These are phyloP conservation scores for Mycena epipterygia DNA, from an alignment of 768 basidiomycete genomes.

Conservation along the genomic window DNA sequence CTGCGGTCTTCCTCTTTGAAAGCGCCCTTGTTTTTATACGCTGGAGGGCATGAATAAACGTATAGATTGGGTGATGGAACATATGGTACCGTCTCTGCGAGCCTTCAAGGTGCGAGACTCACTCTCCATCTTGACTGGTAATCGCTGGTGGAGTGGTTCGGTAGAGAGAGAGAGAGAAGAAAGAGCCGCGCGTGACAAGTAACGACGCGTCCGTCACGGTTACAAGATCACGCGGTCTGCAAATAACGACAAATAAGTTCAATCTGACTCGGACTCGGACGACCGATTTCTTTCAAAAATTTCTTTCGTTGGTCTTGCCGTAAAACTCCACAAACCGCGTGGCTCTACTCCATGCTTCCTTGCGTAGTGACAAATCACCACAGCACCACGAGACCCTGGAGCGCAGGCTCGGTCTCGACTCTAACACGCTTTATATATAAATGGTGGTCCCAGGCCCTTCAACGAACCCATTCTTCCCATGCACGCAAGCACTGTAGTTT, in stretches of 20 bases:
- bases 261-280: no score
- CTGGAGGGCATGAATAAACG: slow-evolving; percentile 61
- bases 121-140: slow-evolving; percentile 54
- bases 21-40: slow-evolving; percentile 92
- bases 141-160: slow-evolving; percentile 39
- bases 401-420: no score
- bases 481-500: background rate
- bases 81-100: slow-evolving; percentile 75
- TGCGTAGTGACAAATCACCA: no score
- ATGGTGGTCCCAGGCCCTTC: background rate
- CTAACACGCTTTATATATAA: background rate
- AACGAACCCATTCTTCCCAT: background rate
- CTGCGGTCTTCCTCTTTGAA: slow-evolving; percentile 94
- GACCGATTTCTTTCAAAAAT: no score
- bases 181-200: background rate
- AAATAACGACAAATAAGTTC: background rate
- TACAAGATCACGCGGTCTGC: no score
- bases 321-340: no score
- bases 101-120: slow-evolving; percentile 83
- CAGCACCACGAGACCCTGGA: background rate
- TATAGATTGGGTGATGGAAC: slow-evolving; percentile 37
- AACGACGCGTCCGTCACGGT: slow-evolving; percentile 2
- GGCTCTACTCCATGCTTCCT: no score
- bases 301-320: no score
- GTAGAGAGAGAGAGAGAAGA: slow-evolving; percentile 27